These are phyloP conservation scores for Suaeda aralocaspica DNA, from an alignment of 148 eudicot species.

Conservation along the genomic window DNA sequence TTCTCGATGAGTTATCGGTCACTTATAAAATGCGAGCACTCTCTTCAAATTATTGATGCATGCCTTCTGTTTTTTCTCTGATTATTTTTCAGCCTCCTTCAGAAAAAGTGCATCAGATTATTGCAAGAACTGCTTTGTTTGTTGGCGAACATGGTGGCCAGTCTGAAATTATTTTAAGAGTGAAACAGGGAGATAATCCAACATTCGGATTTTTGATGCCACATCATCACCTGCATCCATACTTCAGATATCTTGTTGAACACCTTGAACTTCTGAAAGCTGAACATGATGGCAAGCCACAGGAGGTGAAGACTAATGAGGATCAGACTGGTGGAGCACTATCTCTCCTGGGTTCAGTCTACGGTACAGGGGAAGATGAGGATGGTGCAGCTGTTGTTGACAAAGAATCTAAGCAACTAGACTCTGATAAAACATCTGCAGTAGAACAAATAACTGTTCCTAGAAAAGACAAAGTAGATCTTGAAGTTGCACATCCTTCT, in stretches of 20 bases:
- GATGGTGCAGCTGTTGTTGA: constrained; percentile 43
- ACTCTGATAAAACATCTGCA: constrained; percentile 30
- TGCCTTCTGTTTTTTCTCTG: constrained; percentile 21
- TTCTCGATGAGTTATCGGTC: neutral
- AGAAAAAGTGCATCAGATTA: constrained; percentile 91
- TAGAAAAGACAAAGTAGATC: constrained; percentile 35
- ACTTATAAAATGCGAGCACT: neutral
- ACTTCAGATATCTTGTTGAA: constrained; percentile 89
- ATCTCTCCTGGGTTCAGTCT: constrained; percentile 83
- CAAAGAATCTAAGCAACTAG: constrained; percentile 26
- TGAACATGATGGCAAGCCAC: constrained; percentile 42
- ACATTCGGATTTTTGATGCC: constrained; percentile 99
- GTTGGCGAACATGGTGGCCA: constrained; percentile 90
- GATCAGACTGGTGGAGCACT: constrained; percentile 59
- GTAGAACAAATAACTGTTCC: constrained; percentile 26
- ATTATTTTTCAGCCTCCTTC: constrained; percentile 72
- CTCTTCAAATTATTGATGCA: constrained; percentile 18
- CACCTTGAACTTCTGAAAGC: constrained; percentile 65
- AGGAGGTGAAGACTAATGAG: constrained; percentile 31
- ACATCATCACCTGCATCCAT: constrained; percentile 82
- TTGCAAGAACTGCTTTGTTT: constrained; percentile 89
- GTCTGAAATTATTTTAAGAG: constrained; percentile 92
- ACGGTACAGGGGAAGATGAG: constrained; percentile 90
- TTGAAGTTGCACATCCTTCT: constrained; percentile 31
- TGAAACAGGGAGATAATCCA: constrained; percentile 96